Conservation (phyloP, 495 filamentous ascomycete species). For the Bathelium albidoporum region DNA sequence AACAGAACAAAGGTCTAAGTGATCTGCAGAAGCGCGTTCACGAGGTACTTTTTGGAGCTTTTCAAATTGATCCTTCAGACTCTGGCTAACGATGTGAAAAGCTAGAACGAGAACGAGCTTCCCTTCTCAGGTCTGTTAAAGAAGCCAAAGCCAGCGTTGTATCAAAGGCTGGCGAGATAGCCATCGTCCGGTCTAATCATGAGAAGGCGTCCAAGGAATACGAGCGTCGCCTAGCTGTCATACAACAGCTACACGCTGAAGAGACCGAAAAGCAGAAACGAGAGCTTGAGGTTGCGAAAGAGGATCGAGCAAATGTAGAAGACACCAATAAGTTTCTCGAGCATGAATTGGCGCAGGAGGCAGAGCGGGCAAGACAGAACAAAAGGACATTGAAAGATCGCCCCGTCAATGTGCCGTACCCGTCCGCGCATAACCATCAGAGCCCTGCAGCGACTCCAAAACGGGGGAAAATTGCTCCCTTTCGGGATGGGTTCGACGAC, state of each 20-base stretch:
- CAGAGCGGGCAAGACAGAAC: conserved; percentile 26
- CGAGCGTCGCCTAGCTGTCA: conserved; percentile 41
- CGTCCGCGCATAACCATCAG: neutral
- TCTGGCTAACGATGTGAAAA: conserved; percentile 19
- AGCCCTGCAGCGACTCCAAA: conserved; percentile 46
- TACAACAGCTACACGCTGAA: conserved; percentile 47
- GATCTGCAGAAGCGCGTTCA: conserved; percentile 15
- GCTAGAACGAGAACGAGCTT: conserved; percentile 45
- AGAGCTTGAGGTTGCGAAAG: conserved; percentile 45
- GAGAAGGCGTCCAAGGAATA: conserved; percentile 44
- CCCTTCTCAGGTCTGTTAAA: conserved; percentile 38
- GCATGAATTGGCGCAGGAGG: conserved; percentile 53
- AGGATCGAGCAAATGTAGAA: conserved; percentile 49
- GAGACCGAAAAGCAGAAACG: conserved; percentile 44
- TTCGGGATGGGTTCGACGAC: conserved; percentile 65
- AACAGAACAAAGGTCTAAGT: neutral
- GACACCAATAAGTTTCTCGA: conserved; percentile 56
- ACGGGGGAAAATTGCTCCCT: conserved; percentile 43
- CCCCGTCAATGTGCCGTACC: conserved; percentile 9
- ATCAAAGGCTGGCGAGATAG: conserved; percentile 54
- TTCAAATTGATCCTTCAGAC: conserved; percentile 4
- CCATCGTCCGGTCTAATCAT: conserved; percentile 57
- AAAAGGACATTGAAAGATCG: conserved; percentile 25
- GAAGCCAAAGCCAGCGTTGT: conserved; percentile 40
- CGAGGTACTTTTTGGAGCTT: neutral